Evolutionary conservation across 176 grass and related monocot genomes (phyloP).

Genomic region (Panicum miliaceum): DNA sequence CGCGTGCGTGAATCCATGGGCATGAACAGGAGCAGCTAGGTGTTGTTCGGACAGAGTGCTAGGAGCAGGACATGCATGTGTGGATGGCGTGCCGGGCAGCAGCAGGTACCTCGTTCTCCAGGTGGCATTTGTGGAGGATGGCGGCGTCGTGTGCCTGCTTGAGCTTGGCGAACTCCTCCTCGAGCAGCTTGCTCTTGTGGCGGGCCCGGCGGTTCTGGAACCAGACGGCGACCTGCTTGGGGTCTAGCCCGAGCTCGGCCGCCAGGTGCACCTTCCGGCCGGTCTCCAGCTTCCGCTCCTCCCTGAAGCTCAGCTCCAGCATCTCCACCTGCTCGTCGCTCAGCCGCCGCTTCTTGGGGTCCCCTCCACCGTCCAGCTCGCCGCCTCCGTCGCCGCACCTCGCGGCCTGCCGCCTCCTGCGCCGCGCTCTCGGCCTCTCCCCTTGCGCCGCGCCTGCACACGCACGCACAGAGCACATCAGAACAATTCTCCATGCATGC

Average conservation of each 20-base stretch:
- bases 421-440: constrained; percentile 51
- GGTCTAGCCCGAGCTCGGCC: constrained; percentile 80
- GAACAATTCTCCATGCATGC: neutral
- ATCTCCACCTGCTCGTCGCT: constrained; percentile 83
- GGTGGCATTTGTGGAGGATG: constrained; percentile 87
- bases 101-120: constrained; percentile 81
- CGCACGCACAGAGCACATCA: neutral
- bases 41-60: too few species aligned
- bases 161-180: constrained; percentile 92
- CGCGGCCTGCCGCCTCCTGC: constrained; percentile 40
- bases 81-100: neutral
- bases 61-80: neutral
- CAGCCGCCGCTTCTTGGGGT: constrained; percentile 79
- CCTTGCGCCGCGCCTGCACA: constrained; percentile 29
- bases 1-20: neutral
- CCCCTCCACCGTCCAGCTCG: constrained; percentile 38
- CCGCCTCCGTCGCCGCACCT: constrained; percentile 39
- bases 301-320: constrained; percentile 83
- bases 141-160: constrained; percentile 73
- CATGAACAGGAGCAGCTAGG: neutral
- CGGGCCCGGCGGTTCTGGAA: constrained; percentile 96
- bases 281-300: constrained; percentile 92
- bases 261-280: constrained; percentile 88
- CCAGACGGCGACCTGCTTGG: constrained; percentile 97
- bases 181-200: constrained; percentile 95